Conservation (phyloP, 352 stramenopile species). For the Globisporangium acanthophoron region DNA sequence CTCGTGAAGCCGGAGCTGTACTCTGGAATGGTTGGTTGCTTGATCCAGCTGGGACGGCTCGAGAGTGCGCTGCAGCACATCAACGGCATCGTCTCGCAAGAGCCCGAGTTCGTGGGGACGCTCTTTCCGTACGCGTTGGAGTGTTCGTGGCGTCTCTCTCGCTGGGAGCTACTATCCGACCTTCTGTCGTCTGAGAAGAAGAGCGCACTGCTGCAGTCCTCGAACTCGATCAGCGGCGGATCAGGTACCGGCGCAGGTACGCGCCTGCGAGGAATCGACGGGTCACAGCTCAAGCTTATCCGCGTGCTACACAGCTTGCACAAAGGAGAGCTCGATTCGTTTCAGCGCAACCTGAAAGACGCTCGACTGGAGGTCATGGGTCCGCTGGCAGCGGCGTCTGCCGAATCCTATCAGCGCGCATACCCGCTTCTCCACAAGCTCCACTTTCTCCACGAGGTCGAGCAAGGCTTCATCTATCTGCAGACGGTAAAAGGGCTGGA, state of each 20-base stretch:
- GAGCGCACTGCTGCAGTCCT: conserved; percentile 43
- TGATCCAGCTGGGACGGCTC: conserved; percentile 80
- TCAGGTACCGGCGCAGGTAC: not conserved
- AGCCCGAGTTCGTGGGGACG: conserved; percentile 70
- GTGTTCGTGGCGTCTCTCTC: conserved; percentile 81
- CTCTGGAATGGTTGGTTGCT: conserved; percentile 71
- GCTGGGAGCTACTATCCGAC: conserved; percentile 76
- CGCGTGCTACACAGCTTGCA: conserved; percentile 79
- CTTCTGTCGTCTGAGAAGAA: conserved; percentile 73
- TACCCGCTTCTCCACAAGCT: conserved; percentile 75
- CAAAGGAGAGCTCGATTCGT: conserved; percentile 38
- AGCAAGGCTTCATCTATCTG: conserved; percentile 65
- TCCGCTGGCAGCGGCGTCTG: conserved; percentile 56
- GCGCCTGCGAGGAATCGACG: conserved; percentile 56
- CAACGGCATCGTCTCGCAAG: conserved; percentile 77
- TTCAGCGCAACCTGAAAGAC: conserved; percentile 58
- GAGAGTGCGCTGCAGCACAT: conserved; percentile 85
- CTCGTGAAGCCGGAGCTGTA: conserved; percentile 71
- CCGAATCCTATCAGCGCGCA: conserved; percentile 69
- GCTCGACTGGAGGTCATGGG: conserved; percentile 67
- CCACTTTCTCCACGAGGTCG: conserved; percentile 71
- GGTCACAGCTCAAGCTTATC: conserved; percentile 74
- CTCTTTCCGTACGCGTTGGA: conserved; percentile 81
- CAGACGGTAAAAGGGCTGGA: conserved; percentile 10
- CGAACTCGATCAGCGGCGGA: not conserved